Base-by-base conservation (phyloP, 352 stramenopile species). In the Globisporangium cylindrosporum region DNA sequence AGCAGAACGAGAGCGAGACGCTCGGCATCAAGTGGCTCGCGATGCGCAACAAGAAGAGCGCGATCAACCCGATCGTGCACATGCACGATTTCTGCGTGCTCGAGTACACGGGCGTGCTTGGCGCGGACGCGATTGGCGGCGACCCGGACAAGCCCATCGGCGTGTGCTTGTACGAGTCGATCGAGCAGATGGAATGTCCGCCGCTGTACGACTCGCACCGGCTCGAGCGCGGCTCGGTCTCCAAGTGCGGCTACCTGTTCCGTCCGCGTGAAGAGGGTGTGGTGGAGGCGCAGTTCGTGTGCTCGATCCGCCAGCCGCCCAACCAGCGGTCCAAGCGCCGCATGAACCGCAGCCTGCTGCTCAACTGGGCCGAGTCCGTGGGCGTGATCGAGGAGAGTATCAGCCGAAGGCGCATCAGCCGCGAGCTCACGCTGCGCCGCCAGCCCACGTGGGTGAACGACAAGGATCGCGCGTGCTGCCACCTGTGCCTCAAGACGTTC, bases 401-500 rank as follows among this genome's bases (percentile, higher is more conserved):
- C 54, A 81, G 80, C 49, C 79, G 82, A 54, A 78, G 79, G 46
- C 82, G 86, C 15, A 94, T 94, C 70, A 89, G 76, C 38, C 86
- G 84, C 27, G 84, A 93, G 67, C 73, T 94, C 32, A 92, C 81
- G 25, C 79, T 88, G 63, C 84, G 86, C 34, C 75, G 82, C 34
- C 80, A 82, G 58, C 86, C 86, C 65, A 89, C 79, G 63, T 94
- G 87, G 87, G 87, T 94, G 32, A 83, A 80, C 61, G 85, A 94
- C 79, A 88, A 89, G 62, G 87, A 94, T 67, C 85, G 87, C 58
- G 79, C 84, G 55, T 94, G 87, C 72, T 94, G 87, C 68, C 83
- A 92, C 59, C 68, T 94, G 54, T 94, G 87, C 51, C 74, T 94
- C 22, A 93, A 92, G 76, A 91, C 82, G 10, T 94, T 94, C 67